phyloP scores from a whole-genome alignment of 805 yeast species.

The Candida incommunis region DNA sequence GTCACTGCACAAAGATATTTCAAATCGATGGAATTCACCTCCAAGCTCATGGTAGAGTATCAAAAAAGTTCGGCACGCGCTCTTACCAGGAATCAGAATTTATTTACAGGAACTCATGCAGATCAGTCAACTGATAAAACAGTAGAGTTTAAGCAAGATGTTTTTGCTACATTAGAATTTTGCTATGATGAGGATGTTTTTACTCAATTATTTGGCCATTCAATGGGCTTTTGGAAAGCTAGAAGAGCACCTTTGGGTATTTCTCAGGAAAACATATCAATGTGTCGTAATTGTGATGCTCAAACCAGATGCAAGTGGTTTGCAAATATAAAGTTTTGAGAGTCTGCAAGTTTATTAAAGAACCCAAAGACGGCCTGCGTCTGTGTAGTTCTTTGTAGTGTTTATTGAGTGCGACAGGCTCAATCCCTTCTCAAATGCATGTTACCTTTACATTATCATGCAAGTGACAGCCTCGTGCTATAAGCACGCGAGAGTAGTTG shows the following conservation, averaged over 20 bases:
- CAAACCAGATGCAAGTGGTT: constrained; percentile 10
- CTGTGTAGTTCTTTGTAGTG: background rate
- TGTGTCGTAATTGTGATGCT: constrained; percentile 10
- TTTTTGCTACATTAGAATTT: constrained; percentile 8
- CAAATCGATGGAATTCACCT: constrained; percentile 3
- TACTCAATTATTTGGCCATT: constrained; percentile 7
- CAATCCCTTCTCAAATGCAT: too few relatives aligned
- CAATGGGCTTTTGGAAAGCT: constrained; percentile 14
- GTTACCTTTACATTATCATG: too few relatives aligned
- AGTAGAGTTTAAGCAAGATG: constrained; percentile 2
- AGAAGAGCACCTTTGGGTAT: constrained; percentile 13
- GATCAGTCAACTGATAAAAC: too few relatives aligned
- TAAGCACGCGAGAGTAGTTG: background rate
- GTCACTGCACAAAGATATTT: background rate
- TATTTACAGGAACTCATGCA: background rate
- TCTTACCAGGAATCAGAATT: background rate
- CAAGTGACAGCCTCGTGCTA: background rate
- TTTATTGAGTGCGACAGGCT: too few relatives aligned
- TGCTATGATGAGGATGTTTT: constrained; percentile 6
- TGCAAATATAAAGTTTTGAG: constrained; percentile 1
- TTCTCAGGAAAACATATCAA: constrained; percentile 6
- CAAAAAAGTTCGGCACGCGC: constrained; percentile 2
- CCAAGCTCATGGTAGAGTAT: constrained; percentile 8
- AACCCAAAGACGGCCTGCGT: background rate
- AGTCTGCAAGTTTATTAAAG: too few relatives aligned